phyloP scores from a whole-genome alignment of 495 filamentous ascomycete species.

The Podospora comata region DNA sequence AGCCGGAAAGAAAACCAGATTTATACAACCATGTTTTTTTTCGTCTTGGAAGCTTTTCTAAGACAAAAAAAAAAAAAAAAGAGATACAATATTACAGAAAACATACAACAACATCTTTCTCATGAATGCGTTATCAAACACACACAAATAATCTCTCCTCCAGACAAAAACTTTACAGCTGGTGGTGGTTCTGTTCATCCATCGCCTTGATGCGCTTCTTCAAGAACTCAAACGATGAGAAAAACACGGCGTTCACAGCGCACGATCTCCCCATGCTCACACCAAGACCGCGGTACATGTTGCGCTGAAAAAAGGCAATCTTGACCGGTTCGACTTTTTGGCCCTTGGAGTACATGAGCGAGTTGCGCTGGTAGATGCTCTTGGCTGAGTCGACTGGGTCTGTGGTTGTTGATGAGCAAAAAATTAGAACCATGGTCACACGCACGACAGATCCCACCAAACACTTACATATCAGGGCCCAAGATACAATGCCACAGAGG shows the following conservation, averaged over 20 bases:
- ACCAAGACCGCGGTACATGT: constrained; percentile 73
- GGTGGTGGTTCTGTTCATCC: constrained; percentile 32
- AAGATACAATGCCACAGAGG: constrained; percentile 75
- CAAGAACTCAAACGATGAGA: constrained; percentile 71
- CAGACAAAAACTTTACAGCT: background rate
- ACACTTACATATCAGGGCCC: constrained; percentile 66
- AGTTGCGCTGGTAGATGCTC: constrained; percentile 76
- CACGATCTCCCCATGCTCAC: constrained; percentile 78
- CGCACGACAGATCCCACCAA: background rate
- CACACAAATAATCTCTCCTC: background rate
- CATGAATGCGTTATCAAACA: background rate
- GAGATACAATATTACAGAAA: background rate
- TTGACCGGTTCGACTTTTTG: constrained; percentile 58
- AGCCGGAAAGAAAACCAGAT: background rate
- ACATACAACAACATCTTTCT: background rate
- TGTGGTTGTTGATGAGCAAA: constrained; percentile 12
- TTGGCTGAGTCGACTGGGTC: constrained; percentile 82
- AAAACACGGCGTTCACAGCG: constrained; percentile 73
- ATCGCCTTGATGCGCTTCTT: constrained; percentile 67
- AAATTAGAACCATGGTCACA: background rate
- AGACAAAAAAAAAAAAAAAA: background rate
- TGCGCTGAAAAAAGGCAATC: constrained; percentile 67
- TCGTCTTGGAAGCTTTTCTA: background rate
- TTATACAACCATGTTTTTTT: constrained; percentile 4
- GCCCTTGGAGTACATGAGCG: constrained; percentile 61